Conservation (phyloP, 2,329 filamentous ascomycete species). For the Lasiodiplodia gonubiensis region DNA sequence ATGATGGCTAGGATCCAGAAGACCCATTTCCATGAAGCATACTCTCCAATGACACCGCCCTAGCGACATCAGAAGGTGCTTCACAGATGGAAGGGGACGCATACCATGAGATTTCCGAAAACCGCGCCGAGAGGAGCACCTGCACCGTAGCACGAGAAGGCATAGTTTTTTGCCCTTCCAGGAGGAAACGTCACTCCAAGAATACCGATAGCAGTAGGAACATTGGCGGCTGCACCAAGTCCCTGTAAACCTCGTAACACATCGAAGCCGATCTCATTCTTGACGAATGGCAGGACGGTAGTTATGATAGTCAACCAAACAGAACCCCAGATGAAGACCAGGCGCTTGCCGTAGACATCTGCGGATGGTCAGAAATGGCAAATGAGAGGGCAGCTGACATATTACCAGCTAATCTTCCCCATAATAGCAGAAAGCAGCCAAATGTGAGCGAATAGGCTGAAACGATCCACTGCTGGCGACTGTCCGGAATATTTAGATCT, state of each 20-base stretch:
- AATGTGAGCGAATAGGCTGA: slow-evolving; percentile 68
- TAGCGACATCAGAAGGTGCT: not conserved
- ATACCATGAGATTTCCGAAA: slow-evolving; percentile 63
- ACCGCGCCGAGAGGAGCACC: slow-evolving; percentile 67
- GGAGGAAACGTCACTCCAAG: slow-evolving; percentile 69
- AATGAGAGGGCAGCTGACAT: slow-evolving; percentile 38
- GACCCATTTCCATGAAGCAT: slow-evolving; percentile 69
- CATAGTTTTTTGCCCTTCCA: slow-evolving; percentile 70
- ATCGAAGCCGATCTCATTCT: slow-evolving; percentile 68
- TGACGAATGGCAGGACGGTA: slow-evolving; percentile 65
- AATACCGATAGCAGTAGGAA: slow-evolving; percentile 72
- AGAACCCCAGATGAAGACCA: slow-evolving; percentile 66
- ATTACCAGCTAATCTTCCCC: slow-evolving; percentile 63
- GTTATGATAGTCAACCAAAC: slow-evolving; percentile 64
- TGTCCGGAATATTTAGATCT: slow-evolving; percentile 40
- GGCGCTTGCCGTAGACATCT: slow-evolving; percentile 63
- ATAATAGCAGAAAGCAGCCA: slow-evolving; percentile 68
- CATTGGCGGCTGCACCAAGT: slow-evolving; percentile 68
- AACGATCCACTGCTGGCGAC: slow-evolving; percentile 45
- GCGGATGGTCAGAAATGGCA: not conserved
- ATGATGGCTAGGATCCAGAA: slow-evolving; percentile 67
- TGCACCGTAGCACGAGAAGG: slow-evolving; percentile 67
- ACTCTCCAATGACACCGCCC: slow-evolving; percentile 65
- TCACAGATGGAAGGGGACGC: slow-evolving; percentile 17
- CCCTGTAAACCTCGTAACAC: slow-evolving; percentile 69